These are phyloP conservation scores for Schizophyllum amplum DNA, from an alignment of 1,284 basidiomycete species.

Conservation along the genomic window DNA sequence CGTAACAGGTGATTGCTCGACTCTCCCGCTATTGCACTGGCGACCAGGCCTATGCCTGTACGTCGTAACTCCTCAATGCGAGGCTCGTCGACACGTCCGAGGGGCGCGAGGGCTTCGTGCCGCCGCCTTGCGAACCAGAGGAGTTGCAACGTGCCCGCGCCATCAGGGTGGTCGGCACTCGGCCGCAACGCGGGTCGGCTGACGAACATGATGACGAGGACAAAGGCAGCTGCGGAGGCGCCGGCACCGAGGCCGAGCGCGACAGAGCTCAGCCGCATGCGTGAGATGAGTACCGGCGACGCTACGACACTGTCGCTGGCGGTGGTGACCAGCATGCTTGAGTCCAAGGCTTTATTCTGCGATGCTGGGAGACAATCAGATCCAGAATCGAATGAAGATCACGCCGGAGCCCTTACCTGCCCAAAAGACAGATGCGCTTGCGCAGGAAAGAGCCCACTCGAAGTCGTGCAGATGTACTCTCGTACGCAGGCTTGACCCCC, in stretches of 20 bases:
- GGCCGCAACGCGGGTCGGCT: not conserved
- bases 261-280: not conserved
- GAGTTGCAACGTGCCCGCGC: not conserved
- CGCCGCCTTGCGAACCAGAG: not conserved
- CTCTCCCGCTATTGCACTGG: not conserved
- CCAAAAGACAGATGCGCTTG: not conserved
- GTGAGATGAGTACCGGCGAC: not conserved
- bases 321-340: not conserved
- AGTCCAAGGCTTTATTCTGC: not conserved
- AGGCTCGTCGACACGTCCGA: not conserved
- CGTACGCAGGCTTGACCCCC: not conserved
- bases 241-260: not conserved
- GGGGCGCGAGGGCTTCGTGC: not conserved
- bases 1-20: not conserved
- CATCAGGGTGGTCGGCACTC: not conserved
- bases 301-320: not conserved
- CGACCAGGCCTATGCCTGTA: not conserved
- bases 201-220: not conserved
- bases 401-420: not conserved
- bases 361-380: not conserved
- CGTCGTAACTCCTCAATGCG: not conserved
- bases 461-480: not conserved
- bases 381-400: not conserved
- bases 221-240: not conserved
- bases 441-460: not conserved